These are phyloP conservation scores for Piromyces finnis DNA, from an alignment of 192 early-diverging fungal genomes.

Conservation along the genomic window DNA sequence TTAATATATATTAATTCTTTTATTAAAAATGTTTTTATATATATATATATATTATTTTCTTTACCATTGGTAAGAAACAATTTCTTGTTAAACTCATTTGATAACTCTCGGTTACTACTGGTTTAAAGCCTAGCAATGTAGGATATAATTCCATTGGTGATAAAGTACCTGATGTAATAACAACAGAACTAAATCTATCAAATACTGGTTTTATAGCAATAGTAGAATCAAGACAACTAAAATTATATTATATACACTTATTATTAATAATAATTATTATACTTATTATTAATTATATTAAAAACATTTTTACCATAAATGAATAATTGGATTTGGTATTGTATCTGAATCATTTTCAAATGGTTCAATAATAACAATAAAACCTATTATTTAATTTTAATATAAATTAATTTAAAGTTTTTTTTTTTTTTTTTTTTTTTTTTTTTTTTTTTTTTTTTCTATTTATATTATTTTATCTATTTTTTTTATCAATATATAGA, in stretches of 20 bases:
- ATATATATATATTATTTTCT: too few relatives aligned
- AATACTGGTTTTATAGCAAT: conserved; percentile 94
- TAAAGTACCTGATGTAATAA: conserved; percentile 98
- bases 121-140: conserved; percentile 73
- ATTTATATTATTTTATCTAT: too few relatives aligned
- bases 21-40: too few relatives aligned
- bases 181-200: conserved; percentile 83
- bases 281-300: not conserved
- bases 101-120: conserved; percentile 79
- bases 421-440: too few relatives aligned
- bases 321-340: conserved; percentile 87
- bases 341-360: conserved; percentile 83
- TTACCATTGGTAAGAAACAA: conserved; percentile 88
- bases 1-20: too few relatives aligned
- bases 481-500: too few relatives aligned
- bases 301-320: conserved; percentile 38
- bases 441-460: too few relatives aligned
- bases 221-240: conserved; percentile 83
- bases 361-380: conserved; percentile 89
- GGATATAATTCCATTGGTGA: conserved; percentile 98
- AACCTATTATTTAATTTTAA: conserved; percentile 20
- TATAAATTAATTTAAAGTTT: too few relatives aligned
- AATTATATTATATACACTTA: not conserved
- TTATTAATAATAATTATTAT: conserved; percentile 1
- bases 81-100: conserved; percentile 88